Evolutionary conservation across 2,329 filamentous ascomycete genomes (phyloP).

Genomic region (Hirsutella rhossiliensis): DNA sequence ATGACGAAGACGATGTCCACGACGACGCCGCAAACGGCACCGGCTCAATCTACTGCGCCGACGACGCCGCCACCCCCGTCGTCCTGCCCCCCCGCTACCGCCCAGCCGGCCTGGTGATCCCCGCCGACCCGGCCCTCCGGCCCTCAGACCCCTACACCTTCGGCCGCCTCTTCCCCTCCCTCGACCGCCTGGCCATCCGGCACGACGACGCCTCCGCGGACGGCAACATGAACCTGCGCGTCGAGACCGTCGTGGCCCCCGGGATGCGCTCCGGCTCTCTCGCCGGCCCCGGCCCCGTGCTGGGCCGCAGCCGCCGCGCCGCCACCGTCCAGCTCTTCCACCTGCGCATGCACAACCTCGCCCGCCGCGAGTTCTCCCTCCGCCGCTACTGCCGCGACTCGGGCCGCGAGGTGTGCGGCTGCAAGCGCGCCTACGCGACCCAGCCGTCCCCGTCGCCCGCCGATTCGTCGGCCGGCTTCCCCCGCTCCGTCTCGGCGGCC

Average conservation of each 20-base stretch:
- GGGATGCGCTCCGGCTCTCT: conserved; percentile 28
- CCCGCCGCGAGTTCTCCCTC: conserved; percentile 76
- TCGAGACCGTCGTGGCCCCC: conserved; percentile 61
- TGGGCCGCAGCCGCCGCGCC: neutral
- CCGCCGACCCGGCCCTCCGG: conserved; percentile 50
- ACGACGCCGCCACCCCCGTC: conserved; percentile 25
- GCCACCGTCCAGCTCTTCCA: conserved; percentile 65
- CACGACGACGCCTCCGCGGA: conserved; percentile 86
- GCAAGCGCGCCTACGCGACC: conserved; percentile 51
- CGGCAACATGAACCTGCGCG: conserved; percentile 90
- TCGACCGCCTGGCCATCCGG: conserved; percentile 66
- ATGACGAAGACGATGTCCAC: too few species aligned
- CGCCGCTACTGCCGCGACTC: conserved; percentile 87
- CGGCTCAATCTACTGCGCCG: conserved; percentile 2
- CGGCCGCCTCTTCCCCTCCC: conserved; percentile 73
- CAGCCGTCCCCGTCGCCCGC: neutral
- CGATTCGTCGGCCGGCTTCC: conserved; percentile 1
- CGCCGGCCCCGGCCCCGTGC: neutral
- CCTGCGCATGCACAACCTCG: conserved; percentile 85
- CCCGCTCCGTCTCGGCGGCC: conserved; percentile 28
- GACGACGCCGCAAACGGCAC: conserved; percentile 16
- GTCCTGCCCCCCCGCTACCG: conserved; percentile 48
- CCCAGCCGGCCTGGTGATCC: conserved; percentile 43
- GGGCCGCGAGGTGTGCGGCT: conserved; percentile 83
- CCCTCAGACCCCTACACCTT: conserved; percentile 76